phyloP scores from a whole-genome alignment of 78 protist genomes.

The Dictyostelium intermedium region DNA sequence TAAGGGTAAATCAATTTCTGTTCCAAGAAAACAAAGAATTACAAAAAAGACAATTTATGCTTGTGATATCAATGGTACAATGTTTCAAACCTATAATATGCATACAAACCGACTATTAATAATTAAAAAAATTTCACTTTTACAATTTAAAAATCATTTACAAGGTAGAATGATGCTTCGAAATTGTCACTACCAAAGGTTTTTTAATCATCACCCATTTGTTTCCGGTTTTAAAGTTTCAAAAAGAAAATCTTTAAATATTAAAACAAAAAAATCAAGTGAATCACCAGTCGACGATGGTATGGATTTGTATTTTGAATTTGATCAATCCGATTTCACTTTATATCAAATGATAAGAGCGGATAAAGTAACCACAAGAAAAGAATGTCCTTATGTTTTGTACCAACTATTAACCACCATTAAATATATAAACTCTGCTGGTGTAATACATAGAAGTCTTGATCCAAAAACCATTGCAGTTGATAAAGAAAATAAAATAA shows the following conservation, averaged over 20 bases:
- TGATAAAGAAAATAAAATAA: background rate
- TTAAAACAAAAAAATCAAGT: background rate
- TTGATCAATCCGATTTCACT: background rate
- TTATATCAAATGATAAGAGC: background rate
- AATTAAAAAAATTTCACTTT: background rate
- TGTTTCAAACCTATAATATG: background rate
- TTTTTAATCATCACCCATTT: background rate
- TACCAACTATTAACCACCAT: background rate
- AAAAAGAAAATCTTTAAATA: background rate
- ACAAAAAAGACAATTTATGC: background rate
- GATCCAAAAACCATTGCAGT: background rate
- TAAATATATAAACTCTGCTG: background rate
- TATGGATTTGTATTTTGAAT: background rate
- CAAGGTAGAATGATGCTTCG: background rate
- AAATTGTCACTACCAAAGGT: background rate
- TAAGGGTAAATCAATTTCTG: background rate
- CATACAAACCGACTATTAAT: background rate
- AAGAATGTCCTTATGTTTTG: background rate
- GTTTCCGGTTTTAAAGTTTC: background rate
- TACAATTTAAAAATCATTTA: background rate
- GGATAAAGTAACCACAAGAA: background rate
- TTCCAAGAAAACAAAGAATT: background rate
- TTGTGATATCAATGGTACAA: background rate
- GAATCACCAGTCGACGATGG: background rate
- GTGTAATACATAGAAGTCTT: background rate